Percentiles rank a stretch among this genome's conserved stretches.
These are phyloP conservation scores for Boletus pseudo-olivaceus DNA, from an alignment of 768 basidiomycete species.

Conservation along the genomic window DNA sequence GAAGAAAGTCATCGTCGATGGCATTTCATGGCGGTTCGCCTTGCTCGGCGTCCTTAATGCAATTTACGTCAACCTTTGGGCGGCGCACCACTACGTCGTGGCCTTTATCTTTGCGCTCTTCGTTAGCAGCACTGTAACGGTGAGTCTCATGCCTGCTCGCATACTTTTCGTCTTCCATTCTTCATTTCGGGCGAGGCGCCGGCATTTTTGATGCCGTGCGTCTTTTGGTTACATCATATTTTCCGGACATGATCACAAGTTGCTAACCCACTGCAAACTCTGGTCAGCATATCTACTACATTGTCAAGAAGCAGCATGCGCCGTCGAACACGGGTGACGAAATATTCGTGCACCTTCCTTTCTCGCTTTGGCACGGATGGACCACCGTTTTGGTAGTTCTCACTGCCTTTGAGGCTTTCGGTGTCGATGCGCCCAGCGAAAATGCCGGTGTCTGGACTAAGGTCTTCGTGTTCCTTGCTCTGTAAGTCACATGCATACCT, in stretches of 20 bases:
- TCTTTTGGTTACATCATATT: not conserved
- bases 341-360: conserved; percentile 90
- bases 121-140: conserved; percentile 69
- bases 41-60: conserved; percentile 84
- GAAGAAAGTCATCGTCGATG: conserved; percentile 78
- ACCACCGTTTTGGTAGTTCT: conserved; percentile 79
- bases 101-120: conserved; percentile 89
- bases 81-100: conserved; percentile 65
- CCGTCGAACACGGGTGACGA: conserved; percentile 69
- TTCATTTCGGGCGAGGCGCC: conserved; percentile 9
- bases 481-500: conserved; percentile 45
- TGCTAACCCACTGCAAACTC: conserved; percentile 11
- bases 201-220: conserved; percentile 1
- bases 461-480: conserved; percentile 88
- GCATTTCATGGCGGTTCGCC: conserved; percentile 88
- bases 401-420: conserved; percentile 86
- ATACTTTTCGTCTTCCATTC: conserved; percentile 9
- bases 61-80: conserved; percentile 87
- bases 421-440: conserved; percentile 63
- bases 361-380: conserved; percentile 95
- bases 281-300: conserved; percentile 82
- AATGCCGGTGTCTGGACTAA: conserved; percentile 86
- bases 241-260: conserved; percentile 6
- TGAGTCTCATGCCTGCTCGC: conserved; percentile 18
- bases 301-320: conserved; percentile 83